Conservation (phyloP, 371 early-diverging fungal genomes). For the Lichtheimia corymbifera region DNA sequence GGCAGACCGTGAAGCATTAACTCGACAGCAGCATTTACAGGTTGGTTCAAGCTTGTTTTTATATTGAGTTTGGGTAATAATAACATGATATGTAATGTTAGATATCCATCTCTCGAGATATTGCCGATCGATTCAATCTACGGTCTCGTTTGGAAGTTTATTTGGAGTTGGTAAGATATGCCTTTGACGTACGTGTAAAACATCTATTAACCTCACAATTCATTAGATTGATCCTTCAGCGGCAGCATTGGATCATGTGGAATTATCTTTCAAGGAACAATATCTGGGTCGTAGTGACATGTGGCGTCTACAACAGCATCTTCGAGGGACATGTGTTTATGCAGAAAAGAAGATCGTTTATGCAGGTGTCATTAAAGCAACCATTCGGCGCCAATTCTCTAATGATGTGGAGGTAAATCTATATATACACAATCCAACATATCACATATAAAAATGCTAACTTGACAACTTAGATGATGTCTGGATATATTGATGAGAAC, state of each 20-base stretch:
- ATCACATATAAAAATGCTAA: not conserved
- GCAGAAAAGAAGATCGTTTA: slow-evolving; percentile 75
- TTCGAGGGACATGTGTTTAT: slow-evolving; percentile 77
- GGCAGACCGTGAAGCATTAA: slow-evolving; percentile 49
- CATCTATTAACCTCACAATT: slow-evolving; percentile 25
- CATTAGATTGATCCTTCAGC: slow-evolving; percentile 66
- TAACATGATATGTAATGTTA: not conserved
- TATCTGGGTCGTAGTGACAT: slow-evolving; percentile 93
- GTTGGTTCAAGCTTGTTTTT: slow-evolving; percentile 22
- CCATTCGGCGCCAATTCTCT: slow-evolving; percentile 80
- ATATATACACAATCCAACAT: not conserved
- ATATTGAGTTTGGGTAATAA: slow-evolving; percentile 1
- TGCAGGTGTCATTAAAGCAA: slow-evolving; percentile 78
- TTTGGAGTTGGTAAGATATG: slow-evolving; percentile 58
- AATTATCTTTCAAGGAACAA: slow-evolving; percentile 88
- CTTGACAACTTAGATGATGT: slow-evolving; percentile 22
- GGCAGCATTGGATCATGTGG: slow-evolving; percentile 79
- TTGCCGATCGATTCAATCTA: slow-evolving; percentile 40
- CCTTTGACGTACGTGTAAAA: slow-evolving; percentile 3
- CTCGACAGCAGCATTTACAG: slow-evolving; percentile 63
- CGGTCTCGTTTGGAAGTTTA: slow-evolving; percentile 65
- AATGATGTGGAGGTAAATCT: slow-evolving; percentile 53
- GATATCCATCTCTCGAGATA: slow-evolving; percentile 47
- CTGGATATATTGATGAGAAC: slow-evolving; percentile 75
- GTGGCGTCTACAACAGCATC: slow-evolving; percentile 83